Evolutionary conservation across 805 yeast species (phyloP).

Genomic region (Metschnikowia proteae): DNA sequence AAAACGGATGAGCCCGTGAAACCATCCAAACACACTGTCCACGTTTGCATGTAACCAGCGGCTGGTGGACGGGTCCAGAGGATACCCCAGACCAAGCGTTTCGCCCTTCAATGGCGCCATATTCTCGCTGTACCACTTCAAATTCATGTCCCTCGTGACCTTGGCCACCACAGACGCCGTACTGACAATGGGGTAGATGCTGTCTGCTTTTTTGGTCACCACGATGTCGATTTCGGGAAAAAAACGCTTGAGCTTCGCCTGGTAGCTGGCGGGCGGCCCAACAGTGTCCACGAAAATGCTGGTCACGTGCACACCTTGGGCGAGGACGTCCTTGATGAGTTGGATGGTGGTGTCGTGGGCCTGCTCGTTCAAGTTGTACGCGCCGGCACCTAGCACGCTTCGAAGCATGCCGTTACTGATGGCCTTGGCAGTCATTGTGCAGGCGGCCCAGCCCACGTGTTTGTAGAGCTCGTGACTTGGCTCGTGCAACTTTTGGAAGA

Average conservation of each 20-base stretch:
- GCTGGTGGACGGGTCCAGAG: conserved; percentile 86
- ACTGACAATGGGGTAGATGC: conserved; percentile 85
- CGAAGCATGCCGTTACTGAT: conserved; percentile 86
- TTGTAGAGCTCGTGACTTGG: conserved; percentile 40
- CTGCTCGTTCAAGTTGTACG: conserved; percentile 84
- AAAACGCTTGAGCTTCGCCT: conserved; percentile 59
- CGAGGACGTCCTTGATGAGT: conserved; percentile 62
- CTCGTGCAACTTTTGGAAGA: conserved; percentile 58
- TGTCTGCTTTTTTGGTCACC: conserved; percentile 94
- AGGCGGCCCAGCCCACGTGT: conserved; percentile 84
- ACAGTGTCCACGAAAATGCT: conserved; percentile 92
- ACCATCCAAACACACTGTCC: conserved; percentile 85
- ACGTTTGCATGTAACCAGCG: conserved; percentile 63
- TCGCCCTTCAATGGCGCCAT: conserved; percentile 32
- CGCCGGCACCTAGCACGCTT: conserved; percentile 44
- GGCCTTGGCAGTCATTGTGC: conserved; percentile 81
- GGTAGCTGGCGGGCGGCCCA: conserved; percentile 89
- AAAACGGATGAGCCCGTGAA: conserved; percentile 63
- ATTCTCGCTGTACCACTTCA: conserved; percentile 34
- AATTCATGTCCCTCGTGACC: conserved; percentile 80
- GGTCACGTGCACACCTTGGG: conserved; percentile 56
- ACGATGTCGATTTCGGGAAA: conserved; percentile 73
- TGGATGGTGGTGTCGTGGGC: conserved; percentile 93
- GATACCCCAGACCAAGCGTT: conserved; percentile 82
- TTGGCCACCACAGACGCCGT: conserved; percentile 96